Evolutionary conservation across 805 yeast genomes (phyloP).

Genomic region (Pichia scutulata): DNA sequence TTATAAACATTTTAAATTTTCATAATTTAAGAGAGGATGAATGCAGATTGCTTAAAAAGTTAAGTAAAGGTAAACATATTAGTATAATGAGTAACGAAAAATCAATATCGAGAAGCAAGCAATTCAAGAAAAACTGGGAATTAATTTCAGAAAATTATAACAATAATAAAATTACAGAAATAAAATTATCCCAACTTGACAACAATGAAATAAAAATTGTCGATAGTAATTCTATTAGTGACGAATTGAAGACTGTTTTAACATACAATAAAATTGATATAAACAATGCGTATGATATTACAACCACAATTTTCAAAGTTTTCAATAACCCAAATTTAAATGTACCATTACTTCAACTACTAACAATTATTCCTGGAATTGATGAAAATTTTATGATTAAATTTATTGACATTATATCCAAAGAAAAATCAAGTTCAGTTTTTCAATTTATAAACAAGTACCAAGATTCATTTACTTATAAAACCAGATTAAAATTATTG

Average conservation of each 20-base stretch:
- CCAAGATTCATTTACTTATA: slow-evolving; percentile 3
- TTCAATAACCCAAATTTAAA: not conserved
- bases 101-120: not conserved
- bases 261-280: not conserved
- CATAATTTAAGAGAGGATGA: slow-evolving; percentile 4
- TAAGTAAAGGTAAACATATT: not conserved
- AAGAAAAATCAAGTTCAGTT: not conserved
- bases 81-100: not conserved
- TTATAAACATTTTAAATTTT: not conserved
- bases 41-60: not conserved
- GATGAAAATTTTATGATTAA: not conserved
- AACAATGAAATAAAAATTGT: not conserved
- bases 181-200: not conserved
- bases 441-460: slow-evolving; percentile 4
- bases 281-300: not conserved
- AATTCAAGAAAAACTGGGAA: slow-evolving; percentile 3
- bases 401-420: not conserved
- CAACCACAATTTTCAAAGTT: not conserved
- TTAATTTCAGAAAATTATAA: not conserved
- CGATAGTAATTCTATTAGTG: not conserved
- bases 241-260: not conserved
- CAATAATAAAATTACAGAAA: not conserved
- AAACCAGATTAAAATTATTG: not conserved
- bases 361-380: slow-evolving; percentile 3
- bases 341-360: not conserved